Evolutionary conservation across 1,284 basidiomycete species (phyloP).

Genomic region (Melampsora larici-populina): DNA sequence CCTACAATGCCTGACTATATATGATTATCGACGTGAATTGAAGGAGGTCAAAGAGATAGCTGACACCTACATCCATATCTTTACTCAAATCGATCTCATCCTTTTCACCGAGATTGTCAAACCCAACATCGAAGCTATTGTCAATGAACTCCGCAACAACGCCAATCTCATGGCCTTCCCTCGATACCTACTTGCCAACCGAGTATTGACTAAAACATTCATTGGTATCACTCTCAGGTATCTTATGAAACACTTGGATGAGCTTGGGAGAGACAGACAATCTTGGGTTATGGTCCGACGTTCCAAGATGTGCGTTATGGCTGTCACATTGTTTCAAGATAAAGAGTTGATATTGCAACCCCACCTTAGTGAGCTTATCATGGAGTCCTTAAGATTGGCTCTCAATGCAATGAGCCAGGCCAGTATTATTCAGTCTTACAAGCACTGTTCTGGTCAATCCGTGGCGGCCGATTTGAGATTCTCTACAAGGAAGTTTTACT

Average conservation of each 20-base stretch:
- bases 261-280: conserved; percentile 81
- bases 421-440: conserved; percentile 94
- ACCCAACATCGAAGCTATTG: conserved; percentile 81
- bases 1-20: conserved; percentile 78
- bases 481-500: conserved; percentile 96
- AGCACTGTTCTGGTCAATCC: conserved; percentile 92
- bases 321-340: conserved; percentile 73
- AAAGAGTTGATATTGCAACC: conserved; percentile 91
- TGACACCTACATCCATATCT: conserved; percentile 76
- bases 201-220: conserved; percentile 83
- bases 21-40: conserved; percentile 68
- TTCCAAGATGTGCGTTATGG: conserved; percentile 94
- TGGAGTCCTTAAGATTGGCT: conserved; percentile 93
- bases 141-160: conserved; percentile 67
- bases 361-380: conserved; percentile 88
- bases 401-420: conserved; percentile 81
- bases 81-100: conserved; percentile 78
- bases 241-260: conserved; percentile 75
- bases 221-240: conserved; percentile 86
- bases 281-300: conserved; percentile 79
- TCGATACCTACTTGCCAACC: conserved; percentile 79
- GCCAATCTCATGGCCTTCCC: conserved; percentile 78
- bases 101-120: conserved; percentile 92
- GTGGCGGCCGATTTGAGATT: conserved; percentile 92
- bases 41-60: conserved; percentile 81